Evolutionary conservation across 2,329 filamentous ascomycete genomes (phyloP).

Genomic region (Phialophora macrospora): DNA sequence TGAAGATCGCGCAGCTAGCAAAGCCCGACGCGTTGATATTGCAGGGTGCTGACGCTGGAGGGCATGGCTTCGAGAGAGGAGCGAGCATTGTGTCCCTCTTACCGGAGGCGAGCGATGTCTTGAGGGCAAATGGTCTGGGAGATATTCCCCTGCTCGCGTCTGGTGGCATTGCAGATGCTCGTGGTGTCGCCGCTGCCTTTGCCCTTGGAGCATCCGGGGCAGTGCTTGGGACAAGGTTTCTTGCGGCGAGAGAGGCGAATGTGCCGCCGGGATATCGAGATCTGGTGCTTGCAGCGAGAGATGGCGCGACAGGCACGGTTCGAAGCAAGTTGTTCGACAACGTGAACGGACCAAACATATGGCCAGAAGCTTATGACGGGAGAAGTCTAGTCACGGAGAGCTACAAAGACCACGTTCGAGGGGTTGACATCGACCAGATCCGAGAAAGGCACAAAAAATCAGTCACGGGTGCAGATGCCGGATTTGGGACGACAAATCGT

Average conservation of each 20-base stretch:
- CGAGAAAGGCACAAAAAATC: conserved; percentile 17
- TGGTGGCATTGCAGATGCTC: conserved; percentile 59
- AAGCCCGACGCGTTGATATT: conserved; percentile 23
- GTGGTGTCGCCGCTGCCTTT: conserved; percentile 57
- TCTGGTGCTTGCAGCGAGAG: conserved; percentile 53
- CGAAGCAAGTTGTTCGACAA: conserved; percentile 59
- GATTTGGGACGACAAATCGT: conserved; percentile 15
- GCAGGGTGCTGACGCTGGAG: conserved; percentile 54
- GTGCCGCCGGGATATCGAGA: conserved; percentile 55
- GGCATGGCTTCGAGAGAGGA: conserved; percentile 55
- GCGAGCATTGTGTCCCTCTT: conserved; percentile 55
- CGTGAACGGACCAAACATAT: conserved; percentile 61
- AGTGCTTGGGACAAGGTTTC: conserved; percentile 67
- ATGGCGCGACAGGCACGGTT: conserved; percentile 58
- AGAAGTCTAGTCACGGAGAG: conserved; percentile 62
- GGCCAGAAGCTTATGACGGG: conserved; percentile 63
- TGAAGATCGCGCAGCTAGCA: conserved; percentile 44
- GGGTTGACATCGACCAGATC: conserved; percentile 25
- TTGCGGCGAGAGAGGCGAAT: conserved; percentile 56
- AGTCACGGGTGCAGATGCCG: conserved; percentile 10
- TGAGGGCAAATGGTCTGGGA: conserved; percentile 31
- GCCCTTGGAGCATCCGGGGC: conserved; percentile 59
- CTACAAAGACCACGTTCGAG: conserved; percentile 39
- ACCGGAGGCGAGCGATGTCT: conserved; percentile 55
- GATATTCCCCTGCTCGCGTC: conserved; percentile 50